phyloP scores from a whole-genome alignment of 1,139 yeast genomes.

The Diutina neorugosa region DNA sequence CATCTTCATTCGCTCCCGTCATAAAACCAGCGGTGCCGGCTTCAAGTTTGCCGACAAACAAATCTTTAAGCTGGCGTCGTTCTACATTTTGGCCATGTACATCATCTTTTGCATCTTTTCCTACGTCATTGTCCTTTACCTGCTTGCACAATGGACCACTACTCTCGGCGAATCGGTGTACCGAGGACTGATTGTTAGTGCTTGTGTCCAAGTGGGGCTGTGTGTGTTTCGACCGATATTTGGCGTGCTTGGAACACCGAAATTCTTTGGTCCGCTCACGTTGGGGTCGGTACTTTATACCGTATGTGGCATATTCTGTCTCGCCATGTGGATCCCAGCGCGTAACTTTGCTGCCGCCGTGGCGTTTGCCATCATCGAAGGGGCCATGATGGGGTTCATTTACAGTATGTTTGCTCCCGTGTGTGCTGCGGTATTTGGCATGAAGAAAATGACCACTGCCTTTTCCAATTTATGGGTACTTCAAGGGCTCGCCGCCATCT shows the following conservation, averaged over 20 bases:
- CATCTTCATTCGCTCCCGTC: conserved; percentile 15
- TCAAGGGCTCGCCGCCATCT: background rate
- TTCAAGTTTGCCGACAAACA: conserved; percentile 13
- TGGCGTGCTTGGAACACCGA: conserved; percentile 26
- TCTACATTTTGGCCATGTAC: conserved; percentile 16
- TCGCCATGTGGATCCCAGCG: conserved; percentile 55
- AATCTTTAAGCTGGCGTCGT: conserved; percentile 18
- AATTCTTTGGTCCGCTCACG: conserved; percentile 33
- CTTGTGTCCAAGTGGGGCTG: conserved; percentile 35
- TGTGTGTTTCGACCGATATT: conserved; percentile 33
- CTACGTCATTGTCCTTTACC: conserved; percentile 26
- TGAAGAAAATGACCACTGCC: background rate
- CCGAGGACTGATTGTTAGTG: conserved; percentile 38
- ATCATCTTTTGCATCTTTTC: conserved; percentile 15
- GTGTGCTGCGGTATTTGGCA: conserved; percentile 3
- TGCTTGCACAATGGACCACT: conserved; percentile 20
- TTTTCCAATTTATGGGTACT: background rate
- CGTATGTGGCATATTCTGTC: conserved; percentile 24
- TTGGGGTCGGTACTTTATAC: conserved; percentile 21
- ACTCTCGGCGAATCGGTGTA: conserved; percentile 24
- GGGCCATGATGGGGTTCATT: conserved; percentile 39
- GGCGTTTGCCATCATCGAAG: conserved; percentile 33
- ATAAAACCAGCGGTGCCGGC: conserved; percentile 12
- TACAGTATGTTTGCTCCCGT: conserved; percentile 2
- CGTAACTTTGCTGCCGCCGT: conserved; percentile 40